Conservation (phyloP, 441 rosid genomes). For the Isatis lusitanica region DNA sequence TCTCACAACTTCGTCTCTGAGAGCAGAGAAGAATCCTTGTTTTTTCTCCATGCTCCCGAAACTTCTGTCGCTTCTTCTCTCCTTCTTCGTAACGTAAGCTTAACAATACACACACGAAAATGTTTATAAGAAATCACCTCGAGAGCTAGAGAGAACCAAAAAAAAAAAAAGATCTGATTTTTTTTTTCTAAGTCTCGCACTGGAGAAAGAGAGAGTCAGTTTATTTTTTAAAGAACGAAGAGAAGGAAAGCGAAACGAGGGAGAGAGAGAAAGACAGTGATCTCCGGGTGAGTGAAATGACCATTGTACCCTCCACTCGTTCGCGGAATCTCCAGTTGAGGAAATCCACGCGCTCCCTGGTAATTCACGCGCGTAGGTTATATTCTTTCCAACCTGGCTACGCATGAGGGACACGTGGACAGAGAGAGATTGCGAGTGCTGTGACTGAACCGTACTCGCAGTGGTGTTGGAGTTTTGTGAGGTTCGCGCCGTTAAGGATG, state of each 20-base stretch:
- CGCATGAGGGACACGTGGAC: conserved; percentile 39
- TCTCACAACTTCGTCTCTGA: conserved; percentile 64
- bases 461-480: not conserved
- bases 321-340: not conserved
- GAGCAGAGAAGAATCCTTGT: conserved; percentile 73
- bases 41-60: conserved; percentile 58
- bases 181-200: not conserved
- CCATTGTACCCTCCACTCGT: conserved; percentile 15
- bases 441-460: not conserved
- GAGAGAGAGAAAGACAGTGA: conserved; percentile 28
- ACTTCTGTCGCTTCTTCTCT: not conserved
- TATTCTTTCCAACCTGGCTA: conserved; percentile 29
- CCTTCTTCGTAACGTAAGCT: not conserved
- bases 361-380: conserved; percentile 13
- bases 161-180: not conserved
- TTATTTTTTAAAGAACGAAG: not conserved
- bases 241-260: conserved; percentile 10
- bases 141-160: not conserved
- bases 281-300: conserved; percentile 3
- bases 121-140: not conserved
- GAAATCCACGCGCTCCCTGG: conserved; percentile 3
- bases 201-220: conserved; percentile 20
- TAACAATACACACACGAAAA: not conserved
- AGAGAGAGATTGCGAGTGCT: conserved; percentile 4
- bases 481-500: conserved; percentile 28